Evolutionary conservation across 1,284 basidiomycete genomes (phyloP), one percentile per base, ranked within the genome.

Genomic region (Ceratobasidium sp.): DNA sequence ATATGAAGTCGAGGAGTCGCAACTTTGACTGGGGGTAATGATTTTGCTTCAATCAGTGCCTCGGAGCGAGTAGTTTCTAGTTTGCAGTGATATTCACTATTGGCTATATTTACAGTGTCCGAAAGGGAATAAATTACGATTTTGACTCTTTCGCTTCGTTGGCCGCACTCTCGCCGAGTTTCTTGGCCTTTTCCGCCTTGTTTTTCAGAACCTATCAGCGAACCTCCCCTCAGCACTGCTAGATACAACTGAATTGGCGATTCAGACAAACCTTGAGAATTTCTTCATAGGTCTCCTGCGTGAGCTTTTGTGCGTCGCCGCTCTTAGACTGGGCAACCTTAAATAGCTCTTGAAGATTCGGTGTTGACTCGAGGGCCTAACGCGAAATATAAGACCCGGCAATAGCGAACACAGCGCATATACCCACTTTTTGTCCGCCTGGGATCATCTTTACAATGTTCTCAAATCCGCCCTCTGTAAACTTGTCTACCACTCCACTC

Each of bases 281-380:
- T 20, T 84, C 85, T 12, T 83, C 82, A 71, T 84, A 86, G n/a
- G 86, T 86, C 82, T 86, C 85, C 78, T 84, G 81, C 26, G 83
- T 82, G 15, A 86, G 80, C 51, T 84, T 82, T 80, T 84, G 82
- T 46, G 86, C 85, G 9, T 86, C 84, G 33, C 84, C 84, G n/a
- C 83, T 78, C 33, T 80, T 80, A 13, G 83, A 81, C 78, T 83
- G 79, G 55, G 84, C 82, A 9, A 86, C 53, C 73, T 84, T 78
- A 39, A 83, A 77, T 15, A 86, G 81, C n/a, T 82, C 83, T 67
- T 84, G 77, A 53, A 85, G 77, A 73, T 85, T 82, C 20, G 85
- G 84, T 40, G 83, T 77, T 55, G 84, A 83, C 79, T 85, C 81
- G 68, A 85, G 79, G 58, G 82, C 80, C 82, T 83, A 63, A 33